Percentiles rank a stretch among this genome's conserved stretches.
Evolutionary conservation across 495 filamentous ascomycete genomes (phyloP).

Genomic region (Thermothielavioides terrestris): DNA sequence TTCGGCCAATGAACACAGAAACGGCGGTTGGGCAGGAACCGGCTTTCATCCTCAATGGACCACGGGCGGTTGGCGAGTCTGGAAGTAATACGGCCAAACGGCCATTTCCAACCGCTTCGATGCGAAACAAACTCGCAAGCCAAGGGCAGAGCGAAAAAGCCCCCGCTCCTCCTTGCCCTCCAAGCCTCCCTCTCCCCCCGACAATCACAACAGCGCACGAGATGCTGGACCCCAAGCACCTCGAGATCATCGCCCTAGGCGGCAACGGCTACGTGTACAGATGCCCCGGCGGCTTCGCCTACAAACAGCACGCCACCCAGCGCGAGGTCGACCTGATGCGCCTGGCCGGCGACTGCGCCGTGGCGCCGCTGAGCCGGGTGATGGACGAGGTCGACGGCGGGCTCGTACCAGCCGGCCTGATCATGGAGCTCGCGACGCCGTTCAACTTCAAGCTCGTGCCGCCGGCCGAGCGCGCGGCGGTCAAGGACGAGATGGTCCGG

Average conservation of each 20-base stretch:
- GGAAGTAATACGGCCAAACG: too few species aligned
- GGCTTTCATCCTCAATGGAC: too few species aligned
- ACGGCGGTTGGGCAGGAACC: too few species aligned
- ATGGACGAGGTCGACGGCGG: neutral
- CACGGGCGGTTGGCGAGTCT: too few species aligned
- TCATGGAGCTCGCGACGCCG: neutral
- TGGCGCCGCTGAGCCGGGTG: neutral
- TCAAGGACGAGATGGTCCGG: neutral
- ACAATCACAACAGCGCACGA: too few species aligned
- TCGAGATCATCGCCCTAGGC: neutral
- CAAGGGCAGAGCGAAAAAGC: too few species aligned
- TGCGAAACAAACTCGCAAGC: too few species aligned
- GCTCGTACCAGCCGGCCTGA: neutral
- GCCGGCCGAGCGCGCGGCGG: neutral
- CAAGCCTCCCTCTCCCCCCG: too few species aligned
- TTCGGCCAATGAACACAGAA: too few species aligned
- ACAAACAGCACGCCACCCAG: neutral
- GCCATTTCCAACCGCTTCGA: too few species aligned
- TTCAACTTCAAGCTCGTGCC: neutral
- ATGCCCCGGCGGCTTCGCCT: neutral
- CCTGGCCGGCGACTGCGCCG: neutral
- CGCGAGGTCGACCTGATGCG: neutral
- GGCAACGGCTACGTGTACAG: neutral
- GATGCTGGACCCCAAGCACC: neutral
- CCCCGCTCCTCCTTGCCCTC: too few species aligned